Evolutionary conservation across 1,139 yeast genomes (phyloP).

Genomic region (Neolecta irregularis): DNA sequence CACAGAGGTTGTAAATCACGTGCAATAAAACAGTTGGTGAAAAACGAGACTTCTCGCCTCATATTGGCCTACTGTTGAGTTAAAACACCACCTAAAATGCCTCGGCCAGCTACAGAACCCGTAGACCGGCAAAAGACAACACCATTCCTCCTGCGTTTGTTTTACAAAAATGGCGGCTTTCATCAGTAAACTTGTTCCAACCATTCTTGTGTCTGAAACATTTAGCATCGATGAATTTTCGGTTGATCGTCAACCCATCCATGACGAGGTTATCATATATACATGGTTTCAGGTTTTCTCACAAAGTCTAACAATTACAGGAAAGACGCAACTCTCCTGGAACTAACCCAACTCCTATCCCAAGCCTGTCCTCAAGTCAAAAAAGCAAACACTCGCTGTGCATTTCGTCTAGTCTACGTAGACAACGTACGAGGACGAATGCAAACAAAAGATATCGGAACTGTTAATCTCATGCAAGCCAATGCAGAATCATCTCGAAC

Average conservation of each 20-base stretch:
- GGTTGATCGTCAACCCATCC: constrained; percentile 1
- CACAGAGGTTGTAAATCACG: too few species aligned
- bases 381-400: neutral
- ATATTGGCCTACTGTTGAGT: too few species aligned
- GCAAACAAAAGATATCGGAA: constrained; percentile 1
- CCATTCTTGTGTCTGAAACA: neutral
- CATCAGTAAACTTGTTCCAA: neutral
- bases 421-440: constrained; percentile 1
- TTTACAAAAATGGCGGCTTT: constrained; percentile 2
- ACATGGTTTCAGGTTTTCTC: constrained; percentile 1
- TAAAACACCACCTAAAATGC: too few species aligned
- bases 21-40: too few species aligned
- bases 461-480: neutral
- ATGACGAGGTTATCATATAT: constrained; percentile 3
- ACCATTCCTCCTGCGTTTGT: constrained; percentile 2
- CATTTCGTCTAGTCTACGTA: constrained; percentile 2
- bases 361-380: constrained; percentile 3
- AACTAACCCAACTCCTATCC: constrained; percentile 1
- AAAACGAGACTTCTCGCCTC: too few species aligned
- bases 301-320: neutral
- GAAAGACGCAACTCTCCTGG: constrained; percentile 4
- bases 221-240: constrained; percentile 3
- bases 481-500: neutral
- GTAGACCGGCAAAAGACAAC: constrained; percentile 3
- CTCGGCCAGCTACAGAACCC: neutral